These are phyloP conservation scores for Dissophora globulifera DNA, from an alignment of 192 early-diverging fungal species.

Conservation along the genomic window DNA sequence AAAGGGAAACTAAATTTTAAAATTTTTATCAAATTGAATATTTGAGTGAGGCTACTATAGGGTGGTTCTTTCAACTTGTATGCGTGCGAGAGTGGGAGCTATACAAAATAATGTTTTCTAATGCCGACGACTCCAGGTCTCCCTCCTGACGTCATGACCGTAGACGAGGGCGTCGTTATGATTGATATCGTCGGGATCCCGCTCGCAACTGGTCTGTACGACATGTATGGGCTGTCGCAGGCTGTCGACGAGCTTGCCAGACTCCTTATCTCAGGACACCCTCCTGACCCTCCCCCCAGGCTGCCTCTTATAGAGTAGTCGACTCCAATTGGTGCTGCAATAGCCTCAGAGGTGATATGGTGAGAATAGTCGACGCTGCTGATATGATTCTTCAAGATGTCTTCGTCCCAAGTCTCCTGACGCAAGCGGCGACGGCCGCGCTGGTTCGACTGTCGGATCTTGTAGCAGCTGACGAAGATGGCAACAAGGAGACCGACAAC, in stretches of 20 bases:
- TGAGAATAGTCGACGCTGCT: not conserved
- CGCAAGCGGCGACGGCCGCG: not conserved
- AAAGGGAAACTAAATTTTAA: too few relatives aligned
- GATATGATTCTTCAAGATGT: constrained; percentile 24
- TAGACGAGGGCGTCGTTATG: too few relatives aligned
- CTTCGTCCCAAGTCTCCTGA: constrained; percentile 14
- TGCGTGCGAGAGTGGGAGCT: too few relatives aligned
- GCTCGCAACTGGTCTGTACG: not conserved
- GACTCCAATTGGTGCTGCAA: not conserved
- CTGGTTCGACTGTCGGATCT: constrained; percentile 7
- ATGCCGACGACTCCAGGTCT: too few relatives aligned
- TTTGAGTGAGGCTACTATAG: too few relatives aligned
- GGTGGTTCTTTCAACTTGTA: too few relatives aligned
- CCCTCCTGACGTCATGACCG: too few relatives aligned
- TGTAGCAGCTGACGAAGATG: constrained; percentile 17
- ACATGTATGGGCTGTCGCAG: not conserved
- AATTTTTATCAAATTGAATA: too few relatives aligned
- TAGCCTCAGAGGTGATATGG: not conserved
- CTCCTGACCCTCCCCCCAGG: not conserved
- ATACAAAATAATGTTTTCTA: too few relatives aligned
- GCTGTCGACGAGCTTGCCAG: too few relatives aligned
- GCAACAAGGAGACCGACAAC: too few relatives aligned
- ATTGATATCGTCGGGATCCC: not conserved
- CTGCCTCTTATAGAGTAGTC: constrained; percentile 4
- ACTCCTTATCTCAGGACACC: not conserved